Evolutionary conservation across 176 grass and related monocot species (phyloP), one percentile per base, ranked within the genome.

Genomic region (Bromus sterilis): DNA sequence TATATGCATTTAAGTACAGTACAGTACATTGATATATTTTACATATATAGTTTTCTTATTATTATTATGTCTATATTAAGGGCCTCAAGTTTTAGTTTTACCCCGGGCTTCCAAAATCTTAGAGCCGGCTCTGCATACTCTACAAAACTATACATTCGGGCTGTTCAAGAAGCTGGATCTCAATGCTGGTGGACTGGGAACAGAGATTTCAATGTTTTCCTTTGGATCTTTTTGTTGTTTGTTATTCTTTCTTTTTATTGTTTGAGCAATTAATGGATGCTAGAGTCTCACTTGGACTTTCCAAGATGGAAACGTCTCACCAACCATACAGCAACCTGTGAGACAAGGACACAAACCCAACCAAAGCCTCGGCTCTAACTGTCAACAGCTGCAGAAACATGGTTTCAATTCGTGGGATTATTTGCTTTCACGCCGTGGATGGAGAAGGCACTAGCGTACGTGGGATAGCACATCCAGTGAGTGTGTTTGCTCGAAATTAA

Each of bases 261-360:
- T 3, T 65, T 4, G 46, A 11, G 44, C 6, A 18, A 48, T 69
- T 46, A 14, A 46, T 16, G 63, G 49, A 78, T 34, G 3, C 28
- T 20, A 3, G n/a, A 46, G 6, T 79, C 67, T 15, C 46, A 12
- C 30, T 59, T 62, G 35, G 30, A 40, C 40, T 66, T 62, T 68
- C 14, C 11, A 21, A 48, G 76, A 80, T 49, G 20, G 32, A 48
- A 89, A 60, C 61, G 3, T 64, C 15, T 77, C 71, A 44, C 6
- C 71, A 12, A 56, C 61, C 61, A 30, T 51, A 41, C 25, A 40
- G 55, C 64, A 32, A 83, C 33, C 13, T 29, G 3, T n/a, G 10
- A 30, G 79, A 77, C 33, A 56, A 25, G 34, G 75, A 83, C 80
- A 39, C 28, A 2, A 79, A 56, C 74, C 74, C 42, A 83, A 65